Base-by-base conservation (phyloP, 257 asterid genomes). In the Plantago major region DNA sequence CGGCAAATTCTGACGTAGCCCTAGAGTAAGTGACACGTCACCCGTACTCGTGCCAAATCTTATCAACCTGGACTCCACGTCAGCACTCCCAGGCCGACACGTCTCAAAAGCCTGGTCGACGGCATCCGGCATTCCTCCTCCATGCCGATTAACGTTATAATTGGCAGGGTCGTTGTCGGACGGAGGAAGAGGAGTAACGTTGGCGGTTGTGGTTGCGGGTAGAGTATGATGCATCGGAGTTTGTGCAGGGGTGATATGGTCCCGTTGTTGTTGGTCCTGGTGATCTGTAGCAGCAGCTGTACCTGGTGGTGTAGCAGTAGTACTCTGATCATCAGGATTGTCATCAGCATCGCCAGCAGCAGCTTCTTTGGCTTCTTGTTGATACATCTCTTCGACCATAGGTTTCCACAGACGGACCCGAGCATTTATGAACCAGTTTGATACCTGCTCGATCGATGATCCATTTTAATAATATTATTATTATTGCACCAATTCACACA, bases 361-460 rank as follows among this genome's bases (percentile, higher is more conserved):
- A 2, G 68, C 87, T 16, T 87, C 99, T 58, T 85, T 87, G 81
- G 96, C 80, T 51, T 93, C 99, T 76, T 93, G 95, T 48, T 87
- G 95, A 76, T 93, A 93, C 96, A 93, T 93, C 52, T 93, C 99
- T 73, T 93, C 99, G 42, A 93, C 96, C 99, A 93, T 90, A 74
- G 99, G 99, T 81, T 93, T 93, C 99, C 99, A 93, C 81, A 93
- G 77, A 42, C 99, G 87, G 58, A 93, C 99, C 92, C 99, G 83
- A 9, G 99, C 99, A 85, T 93, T 93, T 46, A 93, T 93, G 89
- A 90, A 93, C 99, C 99, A 93, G 82, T 93, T 93, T 44, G 99
- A 90, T 6, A 93, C 99, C 99, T 93, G 86, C 54, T 22, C 26
- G 26, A 22, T 22, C 26, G 1, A 22, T 22, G 26, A 22, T 22